Base-by-base conservation (phyloP, 176 grass and related monocot genomes). In the Triticum monococcum region DNA sequence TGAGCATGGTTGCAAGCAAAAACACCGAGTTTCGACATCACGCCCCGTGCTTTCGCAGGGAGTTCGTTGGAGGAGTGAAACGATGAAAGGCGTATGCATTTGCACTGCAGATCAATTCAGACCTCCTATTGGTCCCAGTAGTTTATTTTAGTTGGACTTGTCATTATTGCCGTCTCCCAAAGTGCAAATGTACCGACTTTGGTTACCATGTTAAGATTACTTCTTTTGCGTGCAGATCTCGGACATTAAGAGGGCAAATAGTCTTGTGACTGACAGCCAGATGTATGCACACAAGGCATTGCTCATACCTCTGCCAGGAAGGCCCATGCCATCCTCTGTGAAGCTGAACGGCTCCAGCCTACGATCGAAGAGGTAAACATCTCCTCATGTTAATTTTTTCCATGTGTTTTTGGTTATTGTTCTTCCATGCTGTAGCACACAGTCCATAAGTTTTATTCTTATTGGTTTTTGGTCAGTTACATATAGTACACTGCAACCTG, bases 241-340 rank as follows among this genome's bases (percentile, higher is more conserved):
- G 30, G 93, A 98, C 79, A 95, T 98, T 74, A 98, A 95, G 85
- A 88, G 93, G 82, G 86, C 88, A 45, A 98, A 98, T 38, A 35
- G 83, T 81, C 90, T 98, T 36, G 88, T 87, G 25, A 98, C 52
- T 45, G 96, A 98, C 71, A 83, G 80, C 31, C 93, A 98, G 83
- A 98, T 98, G 93, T 98, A 92, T 79, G 96, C 96, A 1, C 96
- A 88, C 86, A 98, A 92, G 56, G 81, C 90, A 12, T 88, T 98
- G 91, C 80, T 87, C 63, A 98, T 98, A 84, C 96, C 96, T 75
- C 77, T 92, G 9, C 88, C 86, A 18, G 93, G 93, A 84, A 88
- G 65, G 80, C 90, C 88, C 76, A 78, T 86, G 28, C 88, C 75
- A 36, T 87, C 95, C 16, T 81, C 82, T 72, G 64, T 95, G 4